phyloP scores from a whole-genome alignment of 73 alveolate species.

The Tetrahymena thermophila region DNA sequence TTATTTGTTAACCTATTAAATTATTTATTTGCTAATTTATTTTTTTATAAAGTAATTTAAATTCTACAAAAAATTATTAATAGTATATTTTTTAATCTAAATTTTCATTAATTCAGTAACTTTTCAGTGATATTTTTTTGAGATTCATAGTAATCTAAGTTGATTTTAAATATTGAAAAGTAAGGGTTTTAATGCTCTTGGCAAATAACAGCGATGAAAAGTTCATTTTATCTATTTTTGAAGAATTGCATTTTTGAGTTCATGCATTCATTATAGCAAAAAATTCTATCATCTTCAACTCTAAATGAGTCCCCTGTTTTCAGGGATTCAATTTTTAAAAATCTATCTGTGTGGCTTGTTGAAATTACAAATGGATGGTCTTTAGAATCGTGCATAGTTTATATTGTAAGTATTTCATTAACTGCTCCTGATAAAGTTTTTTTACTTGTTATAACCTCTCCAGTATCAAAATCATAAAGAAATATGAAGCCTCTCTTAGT shows the following conservation, averaged over 20 bases:
- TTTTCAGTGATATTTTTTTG: background rate
- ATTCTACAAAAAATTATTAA: too few species aligned
- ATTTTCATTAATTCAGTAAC: too few species aligned
- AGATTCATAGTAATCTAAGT: background rate
- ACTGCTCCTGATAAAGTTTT: background rate
- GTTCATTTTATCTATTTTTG: background rate
- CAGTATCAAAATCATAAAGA: background rate
- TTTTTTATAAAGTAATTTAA: too few species aligned
- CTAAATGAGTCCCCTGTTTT: background rate
- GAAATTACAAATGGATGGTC: background rate
- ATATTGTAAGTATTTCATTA: background rate
- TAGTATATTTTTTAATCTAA: too few species aligned
- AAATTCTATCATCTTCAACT: background rate
- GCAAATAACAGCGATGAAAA: background rate
- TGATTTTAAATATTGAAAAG: background rate
- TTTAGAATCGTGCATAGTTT: background rate
- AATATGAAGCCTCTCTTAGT: background rate
- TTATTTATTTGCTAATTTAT: too few species aligned
- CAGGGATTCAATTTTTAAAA: background rate
- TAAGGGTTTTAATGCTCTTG: background rate
- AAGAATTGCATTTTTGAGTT: background rate
- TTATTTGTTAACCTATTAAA: too few species aligned
- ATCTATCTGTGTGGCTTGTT: background rate
- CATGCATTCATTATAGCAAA: background rate
- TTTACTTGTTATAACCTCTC: background rate